These are phyloP conservation scores for thale cress (Arabidopsis thaliana) DNA, from an alignment of 345 rosid genomes.

Conservation along the genomic window DNA sequence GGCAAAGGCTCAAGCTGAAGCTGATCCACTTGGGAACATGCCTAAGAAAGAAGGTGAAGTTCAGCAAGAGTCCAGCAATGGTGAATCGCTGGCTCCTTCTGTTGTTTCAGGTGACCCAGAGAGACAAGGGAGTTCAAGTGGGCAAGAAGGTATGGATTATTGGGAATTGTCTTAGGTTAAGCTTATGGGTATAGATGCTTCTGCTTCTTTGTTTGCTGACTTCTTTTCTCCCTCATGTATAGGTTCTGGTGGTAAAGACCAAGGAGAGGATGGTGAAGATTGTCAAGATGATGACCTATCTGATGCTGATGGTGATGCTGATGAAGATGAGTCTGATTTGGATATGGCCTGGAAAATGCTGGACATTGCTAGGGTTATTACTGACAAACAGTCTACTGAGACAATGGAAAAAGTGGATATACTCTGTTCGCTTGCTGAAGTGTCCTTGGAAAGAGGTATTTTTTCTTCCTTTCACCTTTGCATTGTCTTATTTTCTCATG, in stretches of 20 bases:
- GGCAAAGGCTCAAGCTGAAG: slow-evolving; percentile 90
- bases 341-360: slow-evolving; percentile 98
- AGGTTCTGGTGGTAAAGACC: slow-evolving; percentile 58
- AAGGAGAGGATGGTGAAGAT: slow-evolving; percentile 63
- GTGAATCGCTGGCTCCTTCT: slow-evolving; percentile 57
- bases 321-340: slow-evolving; percentile 92
- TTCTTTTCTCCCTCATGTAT: background rate
- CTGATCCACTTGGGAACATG: slow-evolving; percentile 80
- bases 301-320: slow-evolving; percentile 69
- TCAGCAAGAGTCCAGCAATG: slow-evolving; percentile 46
- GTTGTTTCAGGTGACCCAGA: slow-evolving; percentile 55
- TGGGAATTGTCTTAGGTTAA: background rate
- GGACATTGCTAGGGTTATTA: slow-evolving; percentile 87
- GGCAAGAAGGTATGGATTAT: slow-evolving; percentile 49
- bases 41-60: slow-evolving; percentile 65
- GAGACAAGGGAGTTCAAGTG: slow-evolving; percentile 56
- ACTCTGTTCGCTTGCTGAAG: slow-evolving; percentile 79
- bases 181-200: background rate
- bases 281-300: slow-evolving; percentile 63
- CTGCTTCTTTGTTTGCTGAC: background rate
- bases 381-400: slow-evolving; percentile 67
- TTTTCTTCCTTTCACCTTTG: slow-evolving; percentile 17
- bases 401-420: slow-evolving; percentile 87
- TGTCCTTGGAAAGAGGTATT: slow-evolving; percentile 90
- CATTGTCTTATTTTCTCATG: background rate